phyloP scores from a whole-genome alignment of 2,329 filamentous ascomycete species.

The Fusarium tuaranense region DNA sequence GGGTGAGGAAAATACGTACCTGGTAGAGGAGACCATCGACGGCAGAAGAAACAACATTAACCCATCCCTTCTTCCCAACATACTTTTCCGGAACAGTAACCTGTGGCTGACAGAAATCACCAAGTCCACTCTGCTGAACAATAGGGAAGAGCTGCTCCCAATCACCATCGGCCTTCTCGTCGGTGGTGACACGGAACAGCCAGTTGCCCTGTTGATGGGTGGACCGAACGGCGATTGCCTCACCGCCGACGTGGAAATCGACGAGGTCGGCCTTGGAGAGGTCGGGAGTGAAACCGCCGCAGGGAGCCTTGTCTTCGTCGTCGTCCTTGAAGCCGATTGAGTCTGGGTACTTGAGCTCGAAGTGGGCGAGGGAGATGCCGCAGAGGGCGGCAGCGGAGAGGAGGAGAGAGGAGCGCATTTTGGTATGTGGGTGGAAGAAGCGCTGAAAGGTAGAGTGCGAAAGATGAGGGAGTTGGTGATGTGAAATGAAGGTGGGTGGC shows the following conservation, averaged over 20 bases:
- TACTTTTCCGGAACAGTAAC: constrained; percentile 63
- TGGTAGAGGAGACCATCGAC: constrained; percentile 69
- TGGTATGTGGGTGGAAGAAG: constrained; percentile 19
- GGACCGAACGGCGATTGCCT: constrained; percentile 60
- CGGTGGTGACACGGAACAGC: constrained; percentile 69
- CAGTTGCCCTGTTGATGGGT: constrained; percentile 66
- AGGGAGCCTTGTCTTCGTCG: constrained; percentile 59
- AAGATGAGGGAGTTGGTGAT: background rate
- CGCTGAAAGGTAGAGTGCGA: background rate
- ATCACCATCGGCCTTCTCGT: constrained; percentile 57
- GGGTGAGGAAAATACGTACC: constrained; percentile 51
- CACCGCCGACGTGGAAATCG: constrained; percentile 69
- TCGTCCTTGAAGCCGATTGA: constrained; percentile 63
- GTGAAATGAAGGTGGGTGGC: constrained; percentile 7
- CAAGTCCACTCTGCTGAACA: constrained; percentile 65
- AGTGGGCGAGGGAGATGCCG: constrained; percentile 62
- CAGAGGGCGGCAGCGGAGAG: constrained; percentile 54
- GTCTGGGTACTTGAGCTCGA: constrained; percentile 61
- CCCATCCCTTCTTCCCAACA: constrained; percentile 65
- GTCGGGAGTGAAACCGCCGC: constrained; percentile 65
- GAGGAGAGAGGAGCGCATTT: constrained; percentile 51
- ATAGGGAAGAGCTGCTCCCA: constrained; percentile 69
- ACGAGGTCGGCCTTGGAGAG: constrained; percentile 60
- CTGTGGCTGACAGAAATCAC: constrained; percentile 63
- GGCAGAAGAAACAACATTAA: constrained; percentile 64